Conservation (phyloP, 768 basidiomycete species). For the Boletus rufocinnamomeus region DNA sequence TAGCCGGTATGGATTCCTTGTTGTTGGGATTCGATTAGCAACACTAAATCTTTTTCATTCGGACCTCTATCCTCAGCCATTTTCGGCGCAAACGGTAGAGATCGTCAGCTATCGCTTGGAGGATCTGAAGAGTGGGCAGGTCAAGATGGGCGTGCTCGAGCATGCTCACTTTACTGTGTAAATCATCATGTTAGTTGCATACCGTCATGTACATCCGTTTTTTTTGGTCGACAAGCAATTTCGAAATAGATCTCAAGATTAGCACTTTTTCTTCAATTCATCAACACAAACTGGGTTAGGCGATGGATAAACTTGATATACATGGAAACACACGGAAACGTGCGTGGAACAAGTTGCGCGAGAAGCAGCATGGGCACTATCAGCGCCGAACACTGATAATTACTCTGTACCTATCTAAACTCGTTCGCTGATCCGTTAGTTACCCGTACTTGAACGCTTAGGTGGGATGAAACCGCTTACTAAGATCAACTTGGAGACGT, state of each 20-base stretch:
- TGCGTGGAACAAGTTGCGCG: not conserved
- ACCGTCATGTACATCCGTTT: not conserved
- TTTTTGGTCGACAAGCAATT: not conserved
- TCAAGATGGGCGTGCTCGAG: too few relatives aligned
- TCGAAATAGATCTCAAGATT: not conserved
- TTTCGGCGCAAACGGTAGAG: too few relatives aligned
- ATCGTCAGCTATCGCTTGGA: too few relatives aligned
- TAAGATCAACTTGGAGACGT: not conserved
- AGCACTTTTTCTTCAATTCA: not conserved
- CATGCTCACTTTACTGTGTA: slow-evolving; percentile 2
- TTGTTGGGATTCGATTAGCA: too few relatives aligned
- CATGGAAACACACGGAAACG: too few relatives aligned
- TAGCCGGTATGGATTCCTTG: too few relatives aligned
- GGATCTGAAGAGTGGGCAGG: too few relatives aligned
- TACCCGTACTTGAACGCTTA: not conserved
- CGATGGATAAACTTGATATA: too few relatives aligned
- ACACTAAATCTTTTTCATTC: too few relatives aligned
- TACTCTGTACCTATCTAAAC: slow-evolving; percentile 4
- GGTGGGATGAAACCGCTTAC: slow-evolving; percentile 19
- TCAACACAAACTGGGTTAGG: slow-evolving; percentile 4
- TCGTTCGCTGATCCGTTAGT: slow-evolving; percentile 12
- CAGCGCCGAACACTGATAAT: not conserved
- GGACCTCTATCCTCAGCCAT: too few relatives aligned
- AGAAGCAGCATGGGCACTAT: not conserved
- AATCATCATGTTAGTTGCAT: not conserved